Conservation (phyloP, 805 yeast genomes). For the Wickerhamomyces queroliae region DNA sequence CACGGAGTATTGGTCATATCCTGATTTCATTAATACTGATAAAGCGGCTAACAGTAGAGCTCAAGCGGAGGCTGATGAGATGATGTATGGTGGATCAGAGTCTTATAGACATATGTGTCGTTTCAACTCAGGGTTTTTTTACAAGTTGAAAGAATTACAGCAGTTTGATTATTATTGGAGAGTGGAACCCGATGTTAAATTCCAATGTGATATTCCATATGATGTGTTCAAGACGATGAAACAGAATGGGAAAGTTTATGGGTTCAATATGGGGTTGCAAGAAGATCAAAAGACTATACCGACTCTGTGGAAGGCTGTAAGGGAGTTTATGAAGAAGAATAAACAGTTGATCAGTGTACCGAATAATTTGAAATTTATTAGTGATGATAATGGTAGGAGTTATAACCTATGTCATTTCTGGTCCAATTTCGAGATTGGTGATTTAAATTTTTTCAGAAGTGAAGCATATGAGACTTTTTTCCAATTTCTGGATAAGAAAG, state of each 20-base stretch:
- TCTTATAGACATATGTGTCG: slow-evolving; percentile 61
- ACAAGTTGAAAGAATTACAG: slow-evolving; percentile 47
- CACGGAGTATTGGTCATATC: slow-evolving; percentile 59
- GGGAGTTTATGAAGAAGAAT: slow-evolving; percentile 34
- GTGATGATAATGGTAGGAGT: slow-evolving; percentile 50
- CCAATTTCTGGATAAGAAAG: slow-evolving; percentile 51
- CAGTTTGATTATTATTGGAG: slow-evolving; percentile 68
- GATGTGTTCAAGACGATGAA: slow-evolving; percentile 62
- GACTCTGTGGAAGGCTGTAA: slow-evolving; percentile 48
- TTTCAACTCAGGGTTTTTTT: slow-evolving; percentile 45
- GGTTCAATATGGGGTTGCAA: slow-evolving; percentile 56
- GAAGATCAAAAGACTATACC: slow-evolving; percentile 53
- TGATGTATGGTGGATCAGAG: slow-evolving; percentile 50
- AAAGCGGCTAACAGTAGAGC: slow-evolving; percentile 36
- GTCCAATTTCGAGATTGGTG: slow-evolving; percentile 70
- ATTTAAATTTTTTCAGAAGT: slow-evolving; percentile 57
- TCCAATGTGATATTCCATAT: slow-evolving; percentile 54
- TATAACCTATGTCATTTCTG: slow-evolving; percentile 69
- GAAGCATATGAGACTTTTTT: slow-evolving; percentile 50
- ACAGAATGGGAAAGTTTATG: slow-evolving; percentile 47
- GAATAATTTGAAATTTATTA: slow-evolving; percentile 51
- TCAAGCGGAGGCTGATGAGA: slow-evolving; percentile 31
- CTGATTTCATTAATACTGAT: slow-evolving; percentile 49
- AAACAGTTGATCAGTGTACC: slow-evolving; percentile 33
- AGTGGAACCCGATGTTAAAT: slow-evolving; percentile 57